Base-by-base conservation (phyloP, 345 rosid genomes). In the Erodium maritimum region DNA sequence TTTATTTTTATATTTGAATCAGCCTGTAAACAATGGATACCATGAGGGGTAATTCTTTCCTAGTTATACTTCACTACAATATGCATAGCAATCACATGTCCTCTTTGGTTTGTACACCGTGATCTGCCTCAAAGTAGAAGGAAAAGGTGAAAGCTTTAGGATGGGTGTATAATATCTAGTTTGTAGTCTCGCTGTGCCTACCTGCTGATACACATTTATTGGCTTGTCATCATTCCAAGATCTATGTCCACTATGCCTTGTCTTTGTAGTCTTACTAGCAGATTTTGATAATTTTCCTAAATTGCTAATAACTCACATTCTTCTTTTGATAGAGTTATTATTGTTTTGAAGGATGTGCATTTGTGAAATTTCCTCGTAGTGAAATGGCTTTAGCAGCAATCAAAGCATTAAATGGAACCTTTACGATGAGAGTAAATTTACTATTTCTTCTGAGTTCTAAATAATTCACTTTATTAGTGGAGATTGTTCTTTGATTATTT, bases 331-430 rank as follows among this genome's bases (percentile, higher is more conserved):
- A 52, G 56, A 18, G 23, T 66, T 63, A 23, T 48, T 66, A 60
- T 22, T 69, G 65, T 65, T 72, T 58, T 78, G 72, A 80, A 87
- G 95, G 96, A 62, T 86, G 73, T 63, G 97, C 81, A 58, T 91
- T 91, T 81, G 75, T 86, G 59, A 90, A 82, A 73, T 85, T 71
- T 75, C 66, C 83, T 61, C 74, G 75, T 56, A 78, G 74, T 67
- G 91, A 88, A 65, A 88, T 84, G 97, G 96, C 95, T 34, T 23
- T 82, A 67, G 91, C 86, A 50, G 96, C 96, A 65, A 88, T 91
- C 60, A 76, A 79, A 74, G 86, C 77, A 69, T 69, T 88, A 78
- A 75, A 73, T 73, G 96, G 95, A 64, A 50, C 68, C 56, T 86
- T 83, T 74, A 83, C 77, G 13, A 87, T 85, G 84, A 73, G 82